These are phyloP conservation scores for Athelia sp. DNA, from an alignment of 1,284 basidiomycete species.

Conservation along the genomic window DNA sequence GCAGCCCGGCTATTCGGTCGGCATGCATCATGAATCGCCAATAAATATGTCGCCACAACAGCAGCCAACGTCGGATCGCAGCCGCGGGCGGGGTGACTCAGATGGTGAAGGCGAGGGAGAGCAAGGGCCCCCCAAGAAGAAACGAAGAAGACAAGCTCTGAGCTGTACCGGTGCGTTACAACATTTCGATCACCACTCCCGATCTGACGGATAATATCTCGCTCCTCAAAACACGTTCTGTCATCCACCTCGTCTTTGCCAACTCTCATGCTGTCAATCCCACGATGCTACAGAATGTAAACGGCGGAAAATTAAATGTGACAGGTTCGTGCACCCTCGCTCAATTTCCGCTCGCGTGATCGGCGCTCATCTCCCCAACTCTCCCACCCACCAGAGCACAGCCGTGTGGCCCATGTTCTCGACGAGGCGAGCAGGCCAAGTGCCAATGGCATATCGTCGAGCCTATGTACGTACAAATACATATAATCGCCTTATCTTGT, in stretches of 20 bases:
- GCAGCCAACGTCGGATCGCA: neutral
- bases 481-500: slow-evolving; percentile 3
- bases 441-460: slow-evolving; percentile 47
- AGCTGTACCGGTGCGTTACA: slow-evolving; percentile 66
- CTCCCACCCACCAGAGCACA: slow-evolving; percentile 20
- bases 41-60: slow-evolving; percentile 11
- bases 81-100: slow-evolving; percentile 35
- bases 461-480: slow-evolving; percentile 25
- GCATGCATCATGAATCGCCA: neutral
- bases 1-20: slow-evolving; percentile 11
- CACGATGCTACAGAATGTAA: slow-evolving; percentile 35
- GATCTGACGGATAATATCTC: neutral
- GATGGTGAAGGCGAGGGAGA: slow-evolving; percentile 44
- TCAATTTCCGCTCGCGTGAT: neutral
- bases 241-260: slow-evolving; percentile 6
- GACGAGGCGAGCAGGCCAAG: slow-evolving; percentile 42
- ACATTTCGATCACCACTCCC: slow-evolving; percentile 1
- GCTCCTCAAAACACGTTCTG: slow-evolving; percentile 4
- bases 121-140: slow-evolving; percentile 65
- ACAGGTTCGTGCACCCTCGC: slow-evolving; percentile 25
- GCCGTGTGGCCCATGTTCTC: slow-evolving; percentile 42
- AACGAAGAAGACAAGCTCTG: slow-evolving; percentile 65
- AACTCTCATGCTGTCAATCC: neutral
- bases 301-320: slow-evolving; percentile 46
- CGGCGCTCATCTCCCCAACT: neutral